Evolutionary conservation across 371 early-diverging fungal species (phyloP).

Genomic region (Batkoa obscura): DNA sequence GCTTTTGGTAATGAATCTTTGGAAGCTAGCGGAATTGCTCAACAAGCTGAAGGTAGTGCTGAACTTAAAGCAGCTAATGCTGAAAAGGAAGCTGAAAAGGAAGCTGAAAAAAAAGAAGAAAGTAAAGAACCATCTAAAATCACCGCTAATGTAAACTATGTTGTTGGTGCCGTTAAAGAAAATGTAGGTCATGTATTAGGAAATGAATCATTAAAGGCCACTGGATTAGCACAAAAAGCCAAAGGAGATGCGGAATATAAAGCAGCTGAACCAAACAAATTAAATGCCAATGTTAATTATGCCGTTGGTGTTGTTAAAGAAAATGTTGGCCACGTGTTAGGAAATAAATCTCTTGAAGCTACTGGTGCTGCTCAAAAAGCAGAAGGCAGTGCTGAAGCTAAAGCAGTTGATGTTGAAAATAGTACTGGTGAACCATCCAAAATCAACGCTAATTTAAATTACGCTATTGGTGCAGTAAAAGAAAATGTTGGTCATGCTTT

Average conservation of each 20-base stretch:
- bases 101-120: too few relatives aligned
- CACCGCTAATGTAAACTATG: not conserved
- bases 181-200: conserved; percentile 10
- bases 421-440: conserved; percentile 1
- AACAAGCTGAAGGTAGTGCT: not conserved
- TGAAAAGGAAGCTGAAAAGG: not conserved
- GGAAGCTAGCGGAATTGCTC: not conserved
- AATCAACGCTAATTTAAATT: conserved; percentile 8
- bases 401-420: not conserved
- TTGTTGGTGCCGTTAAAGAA: conserved; percentile 11
- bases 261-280: conserved; percentile 2
- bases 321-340: conserved; percentile 9
- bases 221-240: not conserved
- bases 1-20: conserved; percentile 6
- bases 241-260: not conserved
- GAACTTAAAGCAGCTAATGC: conserved; percentile 3
- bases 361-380: not conserved
- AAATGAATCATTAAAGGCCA: not conserved
- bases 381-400: not conserved
- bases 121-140: not conserved
- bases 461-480: conserved; percentile 14
- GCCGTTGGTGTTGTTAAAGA: conserved; percentile 12
- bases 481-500: conserved; percentile 11
- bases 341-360: conserved; percentile 1
- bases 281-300: not conserved